A percentile compares a stretch with the other conserved stretches of the same genome.
Conservation (phyloP, 2,329 filamentous ascomycete species). For the Lomentospora prolificans region DNA sequence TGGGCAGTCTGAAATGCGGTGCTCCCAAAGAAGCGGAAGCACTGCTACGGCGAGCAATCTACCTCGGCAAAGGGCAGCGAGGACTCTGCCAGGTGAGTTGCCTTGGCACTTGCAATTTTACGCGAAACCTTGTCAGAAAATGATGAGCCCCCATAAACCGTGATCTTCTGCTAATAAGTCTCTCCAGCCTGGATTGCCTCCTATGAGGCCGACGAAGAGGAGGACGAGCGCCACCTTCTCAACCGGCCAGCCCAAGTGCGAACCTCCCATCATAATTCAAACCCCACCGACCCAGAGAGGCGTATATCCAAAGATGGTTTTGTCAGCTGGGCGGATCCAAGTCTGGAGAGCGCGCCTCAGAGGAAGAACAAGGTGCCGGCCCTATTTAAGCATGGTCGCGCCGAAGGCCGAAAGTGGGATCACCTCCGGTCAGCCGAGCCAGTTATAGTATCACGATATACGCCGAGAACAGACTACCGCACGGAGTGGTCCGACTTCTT, state of each 20-base stretch:
- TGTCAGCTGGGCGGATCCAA: slow-evolving; percentile 19
- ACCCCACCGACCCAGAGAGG: slow-evolving; percentile 27
- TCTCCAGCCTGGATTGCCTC: slow-evolving; percentile 43
- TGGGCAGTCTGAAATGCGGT: slow-evolving; percentile 6
- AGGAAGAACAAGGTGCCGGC: slow-evolving; percentile 30
- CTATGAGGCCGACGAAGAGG: slow-evolving; percentile 30
- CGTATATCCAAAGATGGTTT: slow-evolving; percentile 40
- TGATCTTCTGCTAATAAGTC: too few species aligned
- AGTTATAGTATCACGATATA: slow-evolving; percentile 44
- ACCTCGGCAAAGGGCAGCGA: slow-evolving; percentile 17
- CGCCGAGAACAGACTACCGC: slow-evolving; percentile 18
- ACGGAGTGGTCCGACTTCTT: slow-evolving; percentile 44
- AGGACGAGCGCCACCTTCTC: slow-evolving; percentile 26
- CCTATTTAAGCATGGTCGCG: slow-evolving; percentile 36
- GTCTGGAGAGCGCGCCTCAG: slow-evolving; percentile 23
- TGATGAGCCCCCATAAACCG: too few species aligned
- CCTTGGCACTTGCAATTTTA: not conserved
- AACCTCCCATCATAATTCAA: slow-evolving; percentile 31
- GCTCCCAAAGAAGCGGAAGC: slow-evolving; percentile 6
- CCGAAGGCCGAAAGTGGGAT: slow-evolving; percentile 46
- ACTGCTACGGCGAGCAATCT: slow-evolving; percentile 5
- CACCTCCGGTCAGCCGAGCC: slow-evolving; percentile 49
- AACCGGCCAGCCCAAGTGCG: slow-evolving; percentile 27
- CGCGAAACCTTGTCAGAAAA: too few species aligned
- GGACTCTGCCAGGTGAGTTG: slow-evolving; percentile 21